Evolutionary conservation across 176 grass and related monocot species (phyloP), one percentile per base, ranked within the genome.

Genomic region (Bonia amplexicaulis): DNA sequence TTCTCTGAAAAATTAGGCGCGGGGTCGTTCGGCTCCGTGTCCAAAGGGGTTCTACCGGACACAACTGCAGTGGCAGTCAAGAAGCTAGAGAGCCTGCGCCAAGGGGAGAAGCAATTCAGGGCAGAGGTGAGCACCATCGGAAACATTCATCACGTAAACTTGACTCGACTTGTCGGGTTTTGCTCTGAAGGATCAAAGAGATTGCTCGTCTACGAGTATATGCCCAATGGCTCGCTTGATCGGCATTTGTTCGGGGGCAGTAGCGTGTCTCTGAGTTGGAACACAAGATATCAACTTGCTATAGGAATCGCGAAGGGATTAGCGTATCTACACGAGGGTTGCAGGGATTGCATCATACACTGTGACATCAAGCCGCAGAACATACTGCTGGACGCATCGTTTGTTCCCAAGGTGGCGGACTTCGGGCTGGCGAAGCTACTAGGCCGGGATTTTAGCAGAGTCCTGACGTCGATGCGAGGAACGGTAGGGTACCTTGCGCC

Each of bases 91-190:
- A 80, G 87, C 11, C 54, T 89, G 55, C 76, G 52, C 14, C 91
- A 92, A 22, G 91, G 90, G 54, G 90, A 89, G 39, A 92, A 92
- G 87, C 87, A 89, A 78, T 92, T 92, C 55, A 76, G 87, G 66
- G 64, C 82, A 7, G 90, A 91, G 62, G 86, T 88, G 66, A 88
- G 82, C 82, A 91, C 86, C 0, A 85, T 91, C 3, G 90, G 90
- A 37, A 89, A 13, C 23, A 86, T 92, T 68, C 90, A 92, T 15
- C 87, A 89, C 52, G 61, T 88, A 9, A 92, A 92, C 58, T 65
- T 88, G 70, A 85, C 88, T 55, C 82, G 41, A 0, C 86, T 88
- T 1, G 31, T 85, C 68, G 86, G 90, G 10, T 92, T 92, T 53
- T 88, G 86, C 27, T 88, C 86, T 45, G 66, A 85, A 82, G 86